Evolutionary conservation across 2,329 filamentous ascomycete species (phyloP).

Genomic region (Colletotrichum lentis): DNA sequence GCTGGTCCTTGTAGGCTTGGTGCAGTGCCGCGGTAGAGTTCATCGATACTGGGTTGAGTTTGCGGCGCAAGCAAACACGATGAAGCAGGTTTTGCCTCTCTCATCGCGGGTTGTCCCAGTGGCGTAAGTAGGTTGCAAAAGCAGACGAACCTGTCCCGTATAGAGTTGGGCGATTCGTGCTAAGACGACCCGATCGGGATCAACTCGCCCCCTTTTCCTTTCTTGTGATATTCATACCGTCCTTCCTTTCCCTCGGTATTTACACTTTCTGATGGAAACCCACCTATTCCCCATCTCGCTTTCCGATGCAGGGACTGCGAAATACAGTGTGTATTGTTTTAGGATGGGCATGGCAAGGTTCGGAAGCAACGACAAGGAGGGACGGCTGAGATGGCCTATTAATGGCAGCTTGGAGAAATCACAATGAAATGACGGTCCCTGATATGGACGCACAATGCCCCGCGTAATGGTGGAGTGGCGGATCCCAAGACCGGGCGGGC

Average conservation of each 20-base stretch:
- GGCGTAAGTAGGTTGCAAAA: background rate
- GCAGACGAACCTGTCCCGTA: background rate
- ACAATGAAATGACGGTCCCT: background rate
- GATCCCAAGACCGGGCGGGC: background rate
- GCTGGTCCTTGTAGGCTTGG: background rate
- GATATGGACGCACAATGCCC: background rate
- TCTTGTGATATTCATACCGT: background rate
- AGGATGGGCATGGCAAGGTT: background rate
- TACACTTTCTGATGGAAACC: background rate
- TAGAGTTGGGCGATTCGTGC: background rate
- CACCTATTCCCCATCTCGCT: background rate
- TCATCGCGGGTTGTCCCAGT: background rate
- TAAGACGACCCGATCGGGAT: conserved; percentile 1
- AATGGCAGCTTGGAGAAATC: background rate
- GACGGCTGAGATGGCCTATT: background rate
- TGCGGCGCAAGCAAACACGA: background rate
- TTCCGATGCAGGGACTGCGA: background rate
- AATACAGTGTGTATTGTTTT: background rate
- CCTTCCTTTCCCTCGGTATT: background rate
- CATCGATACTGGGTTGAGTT: background rate
- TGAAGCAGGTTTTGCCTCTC: background rate
- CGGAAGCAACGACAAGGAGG: background rate
- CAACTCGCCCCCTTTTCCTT: background rate
- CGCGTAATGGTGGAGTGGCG: background rate
- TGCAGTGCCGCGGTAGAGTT: background rate